phyloP scores from a whole-genome alignment of 768 basidiomycete species.

The Auricularia sp. region DNA sequence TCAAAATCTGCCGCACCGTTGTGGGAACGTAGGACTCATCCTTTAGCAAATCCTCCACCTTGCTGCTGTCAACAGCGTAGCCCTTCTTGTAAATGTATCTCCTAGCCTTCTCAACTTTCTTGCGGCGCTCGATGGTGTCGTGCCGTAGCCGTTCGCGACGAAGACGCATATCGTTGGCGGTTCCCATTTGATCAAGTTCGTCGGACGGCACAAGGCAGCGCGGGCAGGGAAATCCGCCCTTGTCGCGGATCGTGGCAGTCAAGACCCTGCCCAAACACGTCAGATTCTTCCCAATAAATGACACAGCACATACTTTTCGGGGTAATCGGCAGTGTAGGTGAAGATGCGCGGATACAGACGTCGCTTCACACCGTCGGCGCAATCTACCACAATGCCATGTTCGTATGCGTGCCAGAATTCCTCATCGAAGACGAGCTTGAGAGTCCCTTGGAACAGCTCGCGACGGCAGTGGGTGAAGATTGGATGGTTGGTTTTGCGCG shows the following conservation, averaged over 20 bases:
- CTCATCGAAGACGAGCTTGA: constrained; percentile 9
- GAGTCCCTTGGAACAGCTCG: constrained; percentile 19
- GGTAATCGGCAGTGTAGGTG: constrained; percentile 22
- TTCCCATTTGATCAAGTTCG: neutral
- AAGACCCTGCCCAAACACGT: neutral
- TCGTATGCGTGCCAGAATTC: constrained; percentile 12
- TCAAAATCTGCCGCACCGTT: neutral
- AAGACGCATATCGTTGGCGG: neutral
- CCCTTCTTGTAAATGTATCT: neutral
- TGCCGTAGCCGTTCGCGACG: too few relatives aligned
- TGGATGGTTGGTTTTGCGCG: too few relatives aligned
- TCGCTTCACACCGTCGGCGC: constrained; percentile 14
- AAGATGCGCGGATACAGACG: constrained; percentile 16
- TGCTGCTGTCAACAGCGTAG: neutral
- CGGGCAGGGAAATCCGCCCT: neutral
- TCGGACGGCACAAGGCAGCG: neutral
- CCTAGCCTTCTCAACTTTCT: too few relatives aligned
- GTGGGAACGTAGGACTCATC: neutral
- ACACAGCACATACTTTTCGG: constrained; percentile 11
- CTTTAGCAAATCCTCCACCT: neutral
- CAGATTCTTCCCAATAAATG: neutral
- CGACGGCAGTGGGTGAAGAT: constrained; percentile 10
- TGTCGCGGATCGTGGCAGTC: neutral
- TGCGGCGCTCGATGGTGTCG: too few relatives aligned
- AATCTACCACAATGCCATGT: constrained; percentile 17